Evolutionary conservation across 169 alveolate genomes (phyloP), one percentile per base, ranked within the genome.

Genomic region (Plasmodium gonderi): DNA sequence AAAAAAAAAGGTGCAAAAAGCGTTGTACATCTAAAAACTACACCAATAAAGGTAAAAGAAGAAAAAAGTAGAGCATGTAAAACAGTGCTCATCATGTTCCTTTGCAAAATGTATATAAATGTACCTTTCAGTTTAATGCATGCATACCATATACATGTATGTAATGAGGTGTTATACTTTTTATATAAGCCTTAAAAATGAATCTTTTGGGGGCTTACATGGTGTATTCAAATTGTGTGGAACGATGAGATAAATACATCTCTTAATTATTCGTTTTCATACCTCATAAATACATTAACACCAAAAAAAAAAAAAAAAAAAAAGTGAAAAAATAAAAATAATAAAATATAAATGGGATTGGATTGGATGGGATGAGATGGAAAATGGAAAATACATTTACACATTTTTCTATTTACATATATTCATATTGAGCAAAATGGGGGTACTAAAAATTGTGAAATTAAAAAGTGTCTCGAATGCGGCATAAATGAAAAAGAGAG

Each of bases 401-500:
- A 23, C 64, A 44, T 60, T 31, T 69, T 2, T 69, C 20, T 31
- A 1, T 69, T 29, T 26, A 36, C 47, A 45, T 23, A 40, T 44
- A 33, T 0, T 8, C 65, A 29, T 76, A 23, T 51, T 26, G 49
- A 40, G 65, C 68, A 44, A 7, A 14, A n/a, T 23, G 65, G 9
- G 9, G 36, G 31, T 40, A 80, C 69, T 36, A 38, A 36, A 80
- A 80, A 60, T 40, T 23, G 20, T 14, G 64, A 64, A 64, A 26
- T 42, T 64, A 80, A 80, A 67, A 80, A 51, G 64, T 38, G 33
- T 14, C 23, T n/a, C n/a, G n/a, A n/a, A n/a, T n/a, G n/a, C n/a
- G n/a, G n/a, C n/a, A n/a, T n/a, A n/a, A n/a, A n/a, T n/a, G n/a
- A n/a, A n/a, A n/a, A n/a, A n/a, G n/a, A n/a, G 23, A 14, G 74